Evolutionary conservation across 1,284 basidiomycete species (phyloP).

Genomic region (Ustilago curta): DNA sequence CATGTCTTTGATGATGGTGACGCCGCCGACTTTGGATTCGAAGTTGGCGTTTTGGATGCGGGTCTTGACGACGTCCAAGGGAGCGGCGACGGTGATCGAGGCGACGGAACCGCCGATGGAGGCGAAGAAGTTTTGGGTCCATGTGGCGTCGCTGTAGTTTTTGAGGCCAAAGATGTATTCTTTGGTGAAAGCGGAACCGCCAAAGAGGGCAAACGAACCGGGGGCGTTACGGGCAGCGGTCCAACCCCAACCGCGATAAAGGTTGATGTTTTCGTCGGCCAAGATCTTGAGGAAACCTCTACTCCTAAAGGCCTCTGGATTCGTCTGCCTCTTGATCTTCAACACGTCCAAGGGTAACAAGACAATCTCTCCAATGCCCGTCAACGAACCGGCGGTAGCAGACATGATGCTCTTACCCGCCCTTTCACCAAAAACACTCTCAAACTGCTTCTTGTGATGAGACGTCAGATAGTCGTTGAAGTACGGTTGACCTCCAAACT

Average conservation of each 20-base stretch:
- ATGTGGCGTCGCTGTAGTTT: constrained; percentile 92
- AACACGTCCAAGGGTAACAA: constrained; percentile 93
- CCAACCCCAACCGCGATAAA: constrained; percentile 99
- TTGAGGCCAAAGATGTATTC: constrained; percentile 88
- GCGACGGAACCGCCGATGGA: constrained; percentile 93
- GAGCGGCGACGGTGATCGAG: constrained; percentile 94
- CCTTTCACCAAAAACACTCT: constrained; percentile 88
- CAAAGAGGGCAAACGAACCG: constrained; percentile 90
- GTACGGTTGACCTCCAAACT: constrained; percentile 98
- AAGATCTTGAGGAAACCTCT: constrained; percentile 90
- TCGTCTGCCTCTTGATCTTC: constrained; percentile 87
- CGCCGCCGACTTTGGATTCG: constrained; percentile 85
- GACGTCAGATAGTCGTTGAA: constrained; percentile 90
- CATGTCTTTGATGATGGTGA: constrained; percentile 86
- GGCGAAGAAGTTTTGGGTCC: constrained; percentile 82
- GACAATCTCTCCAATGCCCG: constrained; percentile 88
- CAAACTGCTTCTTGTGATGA: constrained; percentile 82
- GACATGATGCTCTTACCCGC: constrained; percentile 96
- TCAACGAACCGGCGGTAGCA: constrained; percentile 80
- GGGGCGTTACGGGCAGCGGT: constrained; percentile 98
- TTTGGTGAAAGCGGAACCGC: constrained; percentile 93
- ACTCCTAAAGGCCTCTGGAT: constrained; percentile 71
- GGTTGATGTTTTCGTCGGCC: constrained; percentile 85
- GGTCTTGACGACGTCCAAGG: constrained; percentile 90
- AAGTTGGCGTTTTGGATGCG: constrained; percentile 98